Base-by-base conservation (phyloP, 1,139 yeast species). In the Yamadazyma diospyri region DNA sequence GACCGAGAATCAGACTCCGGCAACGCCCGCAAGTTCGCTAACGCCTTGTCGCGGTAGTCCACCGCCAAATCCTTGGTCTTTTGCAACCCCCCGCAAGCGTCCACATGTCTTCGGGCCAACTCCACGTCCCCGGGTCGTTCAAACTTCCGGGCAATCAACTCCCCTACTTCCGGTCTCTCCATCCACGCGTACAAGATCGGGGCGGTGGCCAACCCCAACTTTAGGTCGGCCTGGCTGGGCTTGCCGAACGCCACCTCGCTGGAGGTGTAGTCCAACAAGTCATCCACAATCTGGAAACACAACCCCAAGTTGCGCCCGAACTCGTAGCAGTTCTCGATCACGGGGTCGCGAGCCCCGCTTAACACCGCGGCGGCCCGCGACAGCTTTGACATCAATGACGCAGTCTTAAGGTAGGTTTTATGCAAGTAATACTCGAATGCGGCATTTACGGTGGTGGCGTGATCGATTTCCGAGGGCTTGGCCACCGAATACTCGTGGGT, bases 141-240 rank as follows among this genome's bases (percentile, higher is more conserved):
- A 57, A 92, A 94, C 57, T 89, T 87, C 41, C 98, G 75, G 23
- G 78, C 79, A 46, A 92, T 88, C 53, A 89, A 61, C 20, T 77
- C 80, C 2, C 97, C 97, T 34, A 92, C 65, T 41, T 81, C 84
- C 1, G 96, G 95, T 48, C 76, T 78, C 53, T 82, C 78, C 50
- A 76, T 79, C 98, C 98, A 92, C 2, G 98, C 97, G 61, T 74
- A 92, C 36, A 92, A 65, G 4, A 92, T 89, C 2, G 99, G 99
- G 0, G 97, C 97, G 1, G 99, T 92, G 1, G 97, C 97, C 42
- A 92, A 71, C 0, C 99, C 99, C 30, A 92, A 69, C 55, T 89
- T 81, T 47, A 92, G 71, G 59, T 92, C 98, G 2, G 97, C 97
- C 49, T 89, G 95, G 15, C 95, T 82, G 9, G 98, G 98, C 57